Conservation (phyloP, 83 land plant species). For the Picea abies region DNA sequence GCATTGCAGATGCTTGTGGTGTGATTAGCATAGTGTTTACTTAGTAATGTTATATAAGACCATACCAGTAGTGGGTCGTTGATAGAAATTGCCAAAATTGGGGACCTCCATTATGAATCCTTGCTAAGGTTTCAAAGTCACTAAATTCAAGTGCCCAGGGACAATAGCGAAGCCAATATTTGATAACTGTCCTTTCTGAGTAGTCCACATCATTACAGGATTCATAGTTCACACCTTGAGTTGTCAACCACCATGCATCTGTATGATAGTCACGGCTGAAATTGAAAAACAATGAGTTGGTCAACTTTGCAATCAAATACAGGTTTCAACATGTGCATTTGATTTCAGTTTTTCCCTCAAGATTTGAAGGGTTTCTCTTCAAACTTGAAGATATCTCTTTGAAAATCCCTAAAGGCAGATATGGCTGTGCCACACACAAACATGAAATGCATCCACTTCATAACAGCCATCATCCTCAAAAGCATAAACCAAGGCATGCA, state of each 20-base stretch:
- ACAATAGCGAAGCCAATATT: conserved; percentile 42
- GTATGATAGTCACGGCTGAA: conserved; percentile 35
- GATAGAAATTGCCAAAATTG: conserved; percentile 31
- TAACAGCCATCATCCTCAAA: neutral
- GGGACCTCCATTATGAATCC: conserved; percentile 46
- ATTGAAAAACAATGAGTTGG: neutral
- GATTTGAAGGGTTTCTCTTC: neutral
- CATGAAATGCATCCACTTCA: neutral
- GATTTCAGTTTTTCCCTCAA: neutral
- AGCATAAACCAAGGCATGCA: too few relatives aligned
- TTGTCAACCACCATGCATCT: conserved; percentile 40
- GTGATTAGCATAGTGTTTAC: neutral
- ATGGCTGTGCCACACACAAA: too few relatives aligned
- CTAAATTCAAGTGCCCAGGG: conserved; percentile 43
- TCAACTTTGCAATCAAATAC: neutral
- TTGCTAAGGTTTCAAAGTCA: conserved; percentile 35
- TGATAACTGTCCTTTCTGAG: conserved; percentile 37
- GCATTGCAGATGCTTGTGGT: neutral
- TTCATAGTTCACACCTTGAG: conserved; percentile 25
- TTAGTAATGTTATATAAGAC: neutral
- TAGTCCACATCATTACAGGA: conserved; percentile 34
- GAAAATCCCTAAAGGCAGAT: too few relatives aligned
- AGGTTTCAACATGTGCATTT: neutral
- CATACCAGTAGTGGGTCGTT: conserved; percentile 31
- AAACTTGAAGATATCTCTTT: too few relatives aligned